Evolutionary conservation across 331 rosid species (phyloP).

Genomic region (Telfairia occidentalis): DNA sequence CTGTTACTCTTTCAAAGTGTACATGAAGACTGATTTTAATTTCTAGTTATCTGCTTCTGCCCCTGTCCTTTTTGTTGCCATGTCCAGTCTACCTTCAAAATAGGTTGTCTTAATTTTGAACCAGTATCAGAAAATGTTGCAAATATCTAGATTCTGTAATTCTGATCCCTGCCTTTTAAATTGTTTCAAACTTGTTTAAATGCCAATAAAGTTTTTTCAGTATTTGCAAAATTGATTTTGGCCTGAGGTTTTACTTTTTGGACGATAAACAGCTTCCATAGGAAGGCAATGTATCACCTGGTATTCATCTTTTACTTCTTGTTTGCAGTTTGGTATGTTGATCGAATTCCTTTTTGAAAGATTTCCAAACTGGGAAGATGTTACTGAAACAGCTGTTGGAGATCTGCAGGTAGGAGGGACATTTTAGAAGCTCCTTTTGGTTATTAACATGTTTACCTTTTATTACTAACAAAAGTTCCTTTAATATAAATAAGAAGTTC

Average conservation of each 20-base stretch:
- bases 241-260: not conserved
- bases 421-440: constrained; percentile 4
- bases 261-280: not conserved
- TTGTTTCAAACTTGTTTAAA: not conserved
- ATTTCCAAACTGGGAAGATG: constrained; percentile 58
- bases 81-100: not conserved
- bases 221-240: not conserved
- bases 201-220: not conserved
- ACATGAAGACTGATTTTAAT: not conserved
- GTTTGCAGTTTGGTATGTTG: constrained; percentile 90
- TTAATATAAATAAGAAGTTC: not conserved
- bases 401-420: constrained; percentile 69
- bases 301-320: constrained; percentile 15
- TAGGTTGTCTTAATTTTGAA: not conserved
- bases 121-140: not conserved
- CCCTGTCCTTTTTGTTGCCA: not conserved
- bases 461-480: not conserved
- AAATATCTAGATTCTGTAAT: not conserved
- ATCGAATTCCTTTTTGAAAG: constrained; percentile 73
- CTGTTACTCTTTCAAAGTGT: not conserved
- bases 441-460: constrained; percentile 4
- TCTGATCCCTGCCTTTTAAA: not conserved
- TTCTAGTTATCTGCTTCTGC: not conserved
- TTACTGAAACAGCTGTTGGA: constrained; percentile 62
- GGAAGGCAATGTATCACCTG: not conserved